These are phyloP conservation scores for Gyromitra esculenta DNA, from an alignment of 2,329 filamentous ascomycete genomes.

Conservation along the genomic window DNA sequence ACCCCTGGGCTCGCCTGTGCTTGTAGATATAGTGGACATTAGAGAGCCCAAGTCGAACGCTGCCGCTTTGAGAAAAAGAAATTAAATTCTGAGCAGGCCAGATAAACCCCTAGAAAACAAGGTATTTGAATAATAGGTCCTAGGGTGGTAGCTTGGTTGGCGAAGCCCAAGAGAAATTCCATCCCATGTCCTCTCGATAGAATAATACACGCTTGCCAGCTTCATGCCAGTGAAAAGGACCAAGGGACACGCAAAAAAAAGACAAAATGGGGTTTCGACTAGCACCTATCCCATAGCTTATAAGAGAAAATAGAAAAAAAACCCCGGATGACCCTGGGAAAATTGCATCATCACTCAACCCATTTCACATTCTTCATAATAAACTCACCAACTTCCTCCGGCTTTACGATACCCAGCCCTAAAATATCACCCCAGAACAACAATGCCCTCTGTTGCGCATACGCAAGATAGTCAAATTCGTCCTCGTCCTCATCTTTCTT, in stretches of 20 bases:
- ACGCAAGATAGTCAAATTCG: conserved; percentile 90
- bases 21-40: background rate
- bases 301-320: background rate
- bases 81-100: too few species aligned
- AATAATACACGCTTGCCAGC: background rate
- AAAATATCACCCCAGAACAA: conserved; percentile 96
- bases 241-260: background rate
- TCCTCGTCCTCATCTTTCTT: conserved; percentile 61
- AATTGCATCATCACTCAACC: conserved; percentile 30
- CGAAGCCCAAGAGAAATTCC: background rate
- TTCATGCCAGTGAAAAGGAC: background rate
- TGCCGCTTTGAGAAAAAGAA: too few species aligned
- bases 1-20: background rate
- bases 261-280: background rate
- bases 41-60: background rate
- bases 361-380: conserved; percentile 48
- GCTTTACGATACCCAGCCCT: conserved; percentile 75
- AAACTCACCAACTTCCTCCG: conserved; percentile 71
- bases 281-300: background rate
- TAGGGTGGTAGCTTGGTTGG: background rate
- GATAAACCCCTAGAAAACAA: background rate
- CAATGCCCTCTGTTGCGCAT: conserved; percentile 87
- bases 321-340: background rate
- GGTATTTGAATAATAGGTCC: background rate
- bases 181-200: background rate